Evolutionary conservation across 768 basidiomycete genomes (phyloP).

Genomic region (Boletellus sp.): DNA sequence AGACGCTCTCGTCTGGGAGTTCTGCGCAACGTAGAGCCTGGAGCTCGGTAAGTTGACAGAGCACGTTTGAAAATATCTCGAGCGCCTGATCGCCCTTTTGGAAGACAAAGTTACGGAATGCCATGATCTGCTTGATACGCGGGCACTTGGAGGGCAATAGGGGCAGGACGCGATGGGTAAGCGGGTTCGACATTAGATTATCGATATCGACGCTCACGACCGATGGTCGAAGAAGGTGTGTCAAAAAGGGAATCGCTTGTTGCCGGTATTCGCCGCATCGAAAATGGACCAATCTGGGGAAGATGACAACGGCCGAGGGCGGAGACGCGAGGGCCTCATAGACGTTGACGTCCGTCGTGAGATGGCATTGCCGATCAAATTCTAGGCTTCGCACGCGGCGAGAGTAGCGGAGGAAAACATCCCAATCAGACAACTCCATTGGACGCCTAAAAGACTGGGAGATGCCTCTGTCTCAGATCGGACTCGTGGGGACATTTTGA

Average conservation of each 20-base stretch:
- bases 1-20: constrained; percentile 21
- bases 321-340: constrained; percentile 16
- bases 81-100: constrained; percentile 24
- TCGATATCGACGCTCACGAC: constrained; percentile 28
- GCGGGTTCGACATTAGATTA: constrained; percentile 26
- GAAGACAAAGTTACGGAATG: constrained; percentile 27
- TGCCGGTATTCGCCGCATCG: constrained; percentile 25
- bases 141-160: constrained; percentile 21
- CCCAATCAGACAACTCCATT: constrained; percentile 25
- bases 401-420: constrained; percentile 27
- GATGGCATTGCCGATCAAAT: constrained; percentile 26
- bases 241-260: constrained; percentile 23
- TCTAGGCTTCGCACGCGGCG: constrained; percentile 30
- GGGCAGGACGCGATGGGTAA: constrained; percentile 17
- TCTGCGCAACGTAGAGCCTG: constrained; percentile 27
- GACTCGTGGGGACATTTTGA: background rate
- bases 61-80: constrained; percentile 21
- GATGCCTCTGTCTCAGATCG: constrained; percentile 6
- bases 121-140: constrained; percentile 27
- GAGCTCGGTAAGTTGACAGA: constrained; percentile 21
- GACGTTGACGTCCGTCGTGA: constrained; percentile 21
- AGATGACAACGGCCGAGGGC: constrained; percentile 16
- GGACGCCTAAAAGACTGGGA: constrained; percentile 22
- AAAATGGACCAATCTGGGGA: constrained; percentile 27
- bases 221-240: constrained; percentile 23